These are phyloP conservation scores for Cryptococcus neoformans DNA, from an alignment of 1,284 basidiomycete species.

Conservation along the genomic window DNA sequence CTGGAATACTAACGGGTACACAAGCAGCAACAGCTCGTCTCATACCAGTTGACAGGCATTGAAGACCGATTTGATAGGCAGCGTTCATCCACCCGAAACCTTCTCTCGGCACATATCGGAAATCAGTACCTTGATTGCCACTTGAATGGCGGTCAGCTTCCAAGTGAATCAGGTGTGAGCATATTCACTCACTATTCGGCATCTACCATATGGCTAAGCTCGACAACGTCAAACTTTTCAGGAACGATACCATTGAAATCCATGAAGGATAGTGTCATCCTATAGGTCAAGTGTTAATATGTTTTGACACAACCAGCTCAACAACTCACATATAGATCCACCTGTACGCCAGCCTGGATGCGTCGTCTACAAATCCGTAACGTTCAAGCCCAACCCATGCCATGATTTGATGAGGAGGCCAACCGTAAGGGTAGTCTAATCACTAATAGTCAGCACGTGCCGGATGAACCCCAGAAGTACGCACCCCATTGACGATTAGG, in stretches of 20 bases:
- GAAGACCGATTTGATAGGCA: slow-evolving; percentile 89
- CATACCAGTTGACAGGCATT: slow-evolving; percentile 93
- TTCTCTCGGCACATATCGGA: slow-evolving; percentile 92
- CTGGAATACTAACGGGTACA: slow-evolving; percentile 34
- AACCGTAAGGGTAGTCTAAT: slow-evolving; percentile 52
- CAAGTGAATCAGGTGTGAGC: neutral
- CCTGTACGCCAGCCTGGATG: slow-evolving; percentile 87
- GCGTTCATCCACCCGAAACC: slow-evolving; percentile 99
- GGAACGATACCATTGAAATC: slow-evolving; percentile 98
- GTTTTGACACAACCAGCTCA: too few species aligned
- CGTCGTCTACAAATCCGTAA: slow-evolving; percentile 92
- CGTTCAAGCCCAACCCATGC: slow-evolving; percentile 95
- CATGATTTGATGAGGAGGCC: slow-evolving; percentile 97
- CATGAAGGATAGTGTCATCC: slow-evolving; percentile 56
- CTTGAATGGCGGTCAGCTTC: slow-evolving; percentile 19
- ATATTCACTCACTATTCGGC: slow-evolving; percentile 69
- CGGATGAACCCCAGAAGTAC: slow-evolving; percentile 1
- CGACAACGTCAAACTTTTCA: slow-evolving; percentile 98
- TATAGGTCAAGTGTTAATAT: neutral
- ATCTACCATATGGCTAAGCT: slow-evolving; percentile 89
- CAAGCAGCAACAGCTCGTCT: slow-evolving; percentile 89
- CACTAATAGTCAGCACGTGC: neutral
- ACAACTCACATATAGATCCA: slow-evolving; percentile 84
- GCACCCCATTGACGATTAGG: slow-evolving; percentile 96
- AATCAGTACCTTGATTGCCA: slow-evolving; percentile 97